phyloP scores from a whole-genome alignment of 192 early-diverging fungal genomes.

The Chytriomyces confervae region DNA sequence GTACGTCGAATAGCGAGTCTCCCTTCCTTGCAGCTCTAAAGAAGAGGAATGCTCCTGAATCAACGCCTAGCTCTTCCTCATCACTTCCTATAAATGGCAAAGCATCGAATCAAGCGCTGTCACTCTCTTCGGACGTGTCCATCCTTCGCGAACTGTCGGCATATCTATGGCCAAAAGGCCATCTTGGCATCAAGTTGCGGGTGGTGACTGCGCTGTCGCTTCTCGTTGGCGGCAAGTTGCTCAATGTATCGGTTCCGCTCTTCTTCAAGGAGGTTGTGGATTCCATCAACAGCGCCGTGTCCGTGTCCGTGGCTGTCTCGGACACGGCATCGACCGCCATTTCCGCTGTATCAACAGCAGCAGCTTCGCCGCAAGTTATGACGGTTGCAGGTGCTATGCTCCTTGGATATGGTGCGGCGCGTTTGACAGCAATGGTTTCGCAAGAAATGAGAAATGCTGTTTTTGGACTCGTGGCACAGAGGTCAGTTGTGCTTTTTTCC shows the following conservation, averaged over 20 bases:
- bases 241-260: slow-evolving; percentile 95
- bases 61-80: too few relatives aligned
- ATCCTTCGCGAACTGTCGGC: slow-evolving; percentile 76
- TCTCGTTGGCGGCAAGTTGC: slow-evolving; percentile 67
- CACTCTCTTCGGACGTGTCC: slow-evolving; percentile 52
- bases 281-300: slow-evolving; percentile 72
- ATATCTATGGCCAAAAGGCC: slow-evolving; percentile 93
- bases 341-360: too few relatives aligned
- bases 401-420: slow-evolving; percentile 91
- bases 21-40: too few relatives aligned
- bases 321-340: slow-evolving; percentile 29
- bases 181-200: slow-evolving; percentile 80
- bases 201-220: slow-evolving; percentile 85
- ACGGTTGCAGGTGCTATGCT: slow-evolving; percentile 90
- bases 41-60: too few relatives aligned
- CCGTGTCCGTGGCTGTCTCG: slow-evolving; percentile 49
- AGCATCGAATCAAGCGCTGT: too few relatives aligned
- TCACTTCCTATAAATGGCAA: too few relatives aligned
- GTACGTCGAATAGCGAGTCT: too few relatives aligned
- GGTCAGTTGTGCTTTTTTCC: neutral
- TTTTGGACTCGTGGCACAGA: slow-evolving; percentile 89
- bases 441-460: slow-evolving; percentile 94
- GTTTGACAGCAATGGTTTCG: slow-evolving; percentile 80
- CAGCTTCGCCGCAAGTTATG: slow-evolving; percentile 43
- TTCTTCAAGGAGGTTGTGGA: slow-evolving; percentile 95